Percentiles rank a stretch among this genome's conserved stretches.
These are phyloP conservation scores for Mesembryanthemum crystallinum DNA, from an alignment of 148 eudicot species.

Conservation along the genomic window DNA sequence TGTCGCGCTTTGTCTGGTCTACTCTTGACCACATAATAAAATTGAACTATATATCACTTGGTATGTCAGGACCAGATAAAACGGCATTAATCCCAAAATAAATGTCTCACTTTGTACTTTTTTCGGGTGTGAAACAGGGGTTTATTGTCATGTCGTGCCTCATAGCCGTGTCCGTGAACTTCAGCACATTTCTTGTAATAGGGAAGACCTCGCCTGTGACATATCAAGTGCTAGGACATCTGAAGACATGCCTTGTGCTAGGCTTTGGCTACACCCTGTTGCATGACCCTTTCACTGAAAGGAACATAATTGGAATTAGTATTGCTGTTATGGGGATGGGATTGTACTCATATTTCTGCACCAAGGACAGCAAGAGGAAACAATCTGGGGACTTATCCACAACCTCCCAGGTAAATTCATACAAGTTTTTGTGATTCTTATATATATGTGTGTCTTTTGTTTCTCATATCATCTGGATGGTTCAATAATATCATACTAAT, in stretches of 20 bases:
- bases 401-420: conserved; percentile 43
- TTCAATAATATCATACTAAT: too few species aligned
- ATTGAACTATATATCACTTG: too few species aligned
- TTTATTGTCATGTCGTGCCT: conserved; percentile 79
- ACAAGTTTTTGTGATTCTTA: too few species aligned
- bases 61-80: too few species aligned
- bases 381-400: conserved; percentile 27
- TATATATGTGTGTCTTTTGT: too few species aligned
- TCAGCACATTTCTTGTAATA: conserved; percentile 89
- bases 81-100: too few species aligned
- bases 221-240: conserved; percentile 88
- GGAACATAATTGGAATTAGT: conserved; percentile 72
- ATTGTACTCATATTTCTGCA: conserved; percentile 78
- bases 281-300: conserved; percentile 78
- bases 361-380: conserved; percentile 63
- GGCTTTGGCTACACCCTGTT: conserved; percentile 78
- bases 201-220: conserved; percentile 98
- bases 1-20: too few species aligned
- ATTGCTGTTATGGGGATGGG: conserved; percentile 88
- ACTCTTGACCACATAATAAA: too few species aligned
- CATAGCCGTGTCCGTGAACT: conserved; percentile 86
- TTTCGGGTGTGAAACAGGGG: conserved; percentile 34
- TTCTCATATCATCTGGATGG: too few species aligned
- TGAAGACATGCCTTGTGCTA: conserved; percentile 87
- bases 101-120: not conserved